Evolutionary conservation across 2,329 filamentous ascomycete species (phyloP).

Genomic region (Parasarocladium wereldwijsianum): DNA sequence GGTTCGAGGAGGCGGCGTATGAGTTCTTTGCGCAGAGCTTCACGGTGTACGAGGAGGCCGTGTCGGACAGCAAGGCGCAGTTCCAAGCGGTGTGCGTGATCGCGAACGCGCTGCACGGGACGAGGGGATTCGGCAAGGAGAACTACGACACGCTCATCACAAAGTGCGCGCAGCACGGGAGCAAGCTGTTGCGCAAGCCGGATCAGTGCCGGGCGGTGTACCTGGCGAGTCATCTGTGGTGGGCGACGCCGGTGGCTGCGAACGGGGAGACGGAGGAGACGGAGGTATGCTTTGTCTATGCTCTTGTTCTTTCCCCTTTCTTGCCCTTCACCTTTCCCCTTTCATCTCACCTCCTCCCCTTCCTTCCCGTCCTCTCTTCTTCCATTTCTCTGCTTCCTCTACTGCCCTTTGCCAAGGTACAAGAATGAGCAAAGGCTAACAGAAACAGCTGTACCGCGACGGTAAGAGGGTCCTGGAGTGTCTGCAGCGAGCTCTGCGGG

Average conservation of each 20-base stretch:
- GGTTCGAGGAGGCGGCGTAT: conserved; percentile 91
- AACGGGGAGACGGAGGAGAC: conserved; percentile 71
- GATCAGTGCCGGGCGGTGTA: conserved; percentile 97
- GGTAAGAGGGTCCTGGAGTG: conserved; percentile 96
- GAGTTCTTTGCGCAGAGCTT: conserved; percentile 98
- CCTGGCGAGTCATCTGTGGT: conserved; percentile 93
- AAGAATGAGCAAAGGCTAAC: neutral
- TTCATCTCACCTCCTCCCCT: too few relatives aligned
- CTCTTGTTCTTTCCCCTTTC: too few relatives aligned
- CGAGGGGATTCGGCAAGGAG: conserved; percentile 82
- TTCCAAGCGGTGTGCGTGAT: conserved; percentile 97
- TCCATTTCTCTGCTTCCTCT: too few relatives aligned
- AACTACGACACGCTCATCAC: conserved; percentile 99
- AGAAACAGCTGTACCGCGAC: conserved; percentile 75
- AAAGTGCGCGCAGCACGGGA: conserved; percentile 91
- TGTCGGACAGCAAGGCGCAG: conserved; percentile 90
- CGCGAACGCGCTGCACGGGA: conserved; percentile 75
- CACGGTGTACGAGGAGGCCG: conserved; percentile 91
- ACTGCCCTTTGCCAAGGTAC: neutral
- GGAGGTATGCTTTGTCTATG: conserved; percentile 48
- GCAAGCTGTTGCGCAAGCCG: conserved; percentile 92
- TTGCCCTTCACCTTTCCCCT: too few relatives aligned
- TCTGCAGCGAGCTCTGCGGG: conserved; percentile 82
- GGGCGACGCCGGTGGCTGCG: conserved; percentile 72
- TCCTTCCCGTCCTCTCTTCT: too few relatives aligned